These are phyloP conservation scores for Volvox carteri DNA, from an alignment of 163 green algal genomes.

Conservation along the genomic window DNA sequence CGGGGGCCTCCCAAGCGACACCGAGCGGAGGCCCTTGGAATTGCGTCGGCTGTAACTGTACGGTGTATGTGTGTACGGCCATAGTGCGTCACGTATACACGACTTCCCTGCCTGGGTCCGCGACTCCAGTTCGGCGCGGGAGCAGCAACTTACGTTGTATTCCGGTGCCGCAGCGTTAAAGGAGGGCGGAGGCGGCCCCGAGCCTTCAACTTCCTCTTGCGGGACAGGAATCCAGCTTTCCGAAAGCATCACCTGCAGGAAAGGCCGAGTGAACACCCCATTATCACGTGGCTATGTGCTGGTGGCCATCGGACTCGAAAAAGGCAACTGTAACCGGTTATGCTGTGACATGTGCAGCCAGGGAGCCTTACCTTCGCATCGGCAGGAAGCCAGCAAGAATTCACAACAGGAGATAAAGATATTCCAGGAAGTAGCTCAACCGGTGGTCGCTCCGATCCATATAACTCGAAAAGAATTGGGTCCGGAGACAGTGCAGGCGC, in stretches of 20 bases:
- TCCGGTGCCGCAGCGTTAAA: conserved; percentile 67
- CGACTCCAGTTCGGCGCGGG: too few species aligned
- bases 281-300: too few species aligned
- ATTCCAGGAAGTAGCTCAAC: conserved; percentile 60
- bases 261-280: too few species aligned
- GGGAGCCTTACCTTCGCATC: conserved; percentile 57
- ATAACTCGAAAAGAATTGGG: conserved; percentile 49
- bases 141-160: conserved; percentile 74
- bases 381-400: conserved; percentile 54
- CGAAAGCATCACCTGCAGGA: conserved; percentile 63
- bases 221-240: conserved; percentile 63
- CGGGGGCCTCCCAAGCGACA: too few species aligned
- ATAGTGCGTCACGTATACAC: too few species aligned
- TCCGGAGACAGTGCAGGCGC: conserved; percentile 13
- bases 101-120: too few species aligned
- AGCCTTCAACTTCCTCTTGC: conserved; percentile 10
- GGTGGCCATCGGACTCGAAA: neutral
- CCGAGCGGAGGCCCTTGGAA: too few species aligned
- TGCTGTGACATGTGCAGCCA: neutral
- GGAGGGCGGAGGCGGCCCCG: conserved; percentile 55
- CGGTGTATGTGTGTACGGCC: neutral
- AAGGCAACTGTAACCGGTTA: neutral
- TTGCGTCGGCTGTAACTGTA: neutral
- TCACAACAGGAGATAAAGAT: conserved; percentile 58
- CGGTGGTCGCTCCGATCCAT: conserved; percentile 54